Conservation (phyloP, 768 basidiomycete species). For the Lentinula aciculospora region DNA sequence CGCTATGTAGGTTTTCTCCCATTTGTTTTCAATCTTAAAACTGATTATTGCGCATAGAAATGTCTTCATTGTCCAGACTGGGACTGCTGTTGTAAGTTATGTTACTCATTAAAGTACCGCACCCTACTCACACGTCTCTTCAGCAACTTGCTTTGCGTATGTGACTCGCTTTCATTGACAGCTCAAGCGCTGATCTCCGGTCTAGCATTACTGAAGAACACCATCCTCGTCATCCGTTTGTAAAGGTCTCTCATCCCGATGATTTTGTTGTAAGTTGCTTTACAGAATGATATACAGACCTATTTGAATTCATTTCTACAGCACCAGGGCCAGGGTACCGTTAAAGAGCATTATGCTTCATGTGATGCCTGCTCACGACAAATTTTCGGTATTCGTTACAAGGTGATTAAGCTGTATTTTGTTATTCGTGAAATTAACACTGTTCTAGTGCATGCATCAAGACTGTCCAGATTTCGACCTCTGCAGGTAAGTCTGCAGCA, state of each 20-base stretch:
- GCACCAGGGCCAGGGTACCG: constrained; percentile 18
- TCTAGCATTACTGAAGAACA: constrained; percentile 61
- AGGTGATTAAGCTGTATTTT: constrained; percentile 33
- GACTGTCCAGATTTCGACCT: constrained; percentile 78
- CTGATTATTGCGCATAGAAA: constrained; percentile 44
- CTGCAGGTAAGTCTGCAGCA: constrained; percentile 39
- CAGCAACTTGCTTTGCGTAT: constrained; percentile 55
- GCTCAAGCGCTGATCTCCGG: not conserved
- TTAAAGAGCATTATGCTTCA: constrained; percentile 43
- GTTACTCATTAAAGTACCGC: not conserved
- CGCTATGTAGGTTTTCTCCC: constrained; percentile 57
- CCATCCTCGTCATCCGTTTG: constrained; percentile 74
- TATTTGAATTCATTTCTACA: not conserved
- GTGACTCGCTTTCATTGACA: constrained; percentile 7
- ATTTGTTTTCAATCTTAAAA: not conserved
- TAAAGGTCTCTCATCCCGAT: constrained; percentile 46
- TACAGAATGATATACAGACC: too few species aligned
- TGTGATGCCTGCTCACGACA: constrained; percentile 57
- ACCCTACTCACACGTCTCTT: not conserved
- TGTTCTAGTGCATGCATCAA: constrained; percentile 67
- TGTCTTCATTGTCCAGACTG: constrained; percentile 80
- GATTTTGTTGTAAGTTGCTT: constrained; percentile 51
- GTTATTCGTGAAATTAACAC: not conserved
- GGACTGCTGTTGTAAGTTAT: constrained; percentile 49
- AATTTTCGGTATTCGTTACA: constrained; percentile 66